Conservation (phyloP, 2,329 filamentous ascomycete species). For the Ceratocystis diversiconidia region DNA sequence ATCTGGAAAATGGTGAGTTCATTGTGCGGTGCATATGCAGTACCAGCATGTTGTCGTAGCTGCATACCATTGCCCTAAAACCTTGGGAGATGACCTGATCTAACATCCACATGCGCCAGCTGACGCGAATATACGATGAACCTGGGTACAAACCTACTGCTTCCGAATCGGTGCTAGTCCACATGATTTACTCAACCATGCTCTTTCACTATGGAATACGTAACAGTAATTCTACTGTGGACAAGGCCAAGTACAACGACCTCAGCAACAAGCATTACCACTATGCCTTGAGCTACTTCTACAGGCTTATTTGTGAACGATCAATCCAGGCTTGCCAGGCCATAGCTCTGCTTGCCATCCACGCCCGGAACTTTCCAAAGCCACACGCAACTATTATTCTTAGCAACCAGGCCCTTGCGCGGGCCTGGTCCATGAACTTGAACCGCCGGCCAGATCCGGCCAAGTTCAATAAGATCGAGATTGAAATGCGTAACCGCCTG, state of each 20-base stretch:
- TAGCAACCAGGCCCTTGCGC: conserved; percentile 46
- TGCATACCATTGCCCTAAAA: background rate
- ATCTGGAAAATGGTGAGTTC: conserved; percentile 51
- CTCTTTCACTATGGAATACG: conserved; percentile 63
- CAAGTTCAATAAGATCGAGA: conserved; percentile 39
- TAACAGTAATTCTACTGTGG: conserved; percentile 43
- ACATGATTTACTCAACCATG: conserved; percentile 68
- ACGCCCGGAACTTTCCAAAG: conserved; percentile 65
- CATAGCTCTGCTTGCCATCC: conserved; percentile 53
- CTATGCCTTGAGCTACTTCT: conserved; percentile 55
- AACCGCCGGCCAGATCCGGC: conserved; percentile 45
- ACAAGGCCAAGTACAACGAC: conserved; percentile 42
- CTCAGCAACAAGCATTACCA: conserved; percentile 67
- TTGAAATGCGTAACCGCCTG: conserved; percentile 61
- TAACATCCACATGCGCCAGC: conserved; percentile 26
- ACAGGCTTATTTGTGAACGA: conserved; percentile 46
- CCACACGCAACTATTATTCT: conserved; percentile 61
- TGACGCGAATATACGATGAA: conserved; percentile 57
- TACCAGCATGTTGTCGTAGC: background rate
- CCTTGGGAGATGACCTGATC: background rate
- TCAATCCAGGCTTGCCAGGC: conserved; percentile 58
- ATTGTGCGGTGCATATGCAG: background rate
- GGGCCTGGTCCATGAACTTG: conserved; percentile 61
- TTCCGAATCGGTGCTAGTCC: conserved; percentile 54
- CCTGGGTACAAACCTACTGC: conserved; percentile 44